Evolutionary conservation across 176 grass and related monocot genomes (phyloP).

Genomic region (Juncus effusus): DNA sequence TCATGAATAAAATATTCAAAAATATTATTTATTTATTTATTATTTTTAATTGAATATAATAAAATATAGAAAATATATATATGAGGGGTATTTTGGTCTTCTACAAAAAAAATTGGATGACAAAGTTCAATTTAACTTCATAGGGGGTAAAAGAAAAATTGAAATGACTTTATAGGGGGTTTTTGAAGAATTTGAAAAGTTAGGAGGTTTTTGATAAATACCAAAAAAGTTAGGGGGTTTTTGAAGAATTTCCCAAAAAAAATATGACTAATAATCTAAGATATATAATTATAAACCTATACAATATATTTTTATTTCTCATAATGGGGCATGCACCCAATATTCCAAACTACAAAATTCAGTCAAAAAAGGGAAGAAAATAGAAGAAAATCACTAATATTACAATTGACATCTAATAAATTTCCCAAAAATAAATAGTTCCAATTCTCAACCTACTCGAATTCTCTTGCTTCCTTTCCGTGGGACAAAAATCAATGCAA

Average conservation of each 20-base stretch:
- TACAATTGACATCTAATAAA: slow-evolving; percentile 19
- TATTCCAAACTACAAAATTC: slow-evolving; percentile 17
- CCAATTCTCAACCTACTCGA: slow-evolving; percentile 28
- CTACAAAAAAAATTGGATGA: too few relatives aligned
- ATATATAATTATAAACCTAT: slow-evolving; percentile 5
- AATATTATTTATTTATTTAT: too few relatives aligned
- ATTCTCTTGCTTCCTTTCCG: slow-evolving; percentile 44
- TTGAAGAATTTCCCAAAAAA: neutral
- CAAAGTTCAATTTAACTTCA: too few relatives aligned
- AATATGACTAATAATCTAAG: neutral
- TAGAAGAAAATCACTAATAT: slow-evolving; percentile 4
- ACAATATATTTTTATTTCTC: slow-evolving; percentile 22
- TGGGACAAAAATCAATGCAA: slow-evolving; percentile 48
- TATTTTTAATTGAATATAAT: too few relatives aligned
- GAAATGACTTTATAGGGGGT: too few relatives aligned
- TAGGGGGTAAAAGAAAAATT: too few relatives aligned
- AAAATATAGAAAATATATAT: too few relatives aligned
- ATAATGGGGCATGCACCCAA: slow-evolving; percentile 6
- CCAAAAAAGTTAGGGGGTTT: too few relatives aligned
- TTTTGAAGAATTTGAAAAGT: too few relatives aligned
- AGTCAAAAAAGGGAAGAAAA: slow-evolving; percentile 11
- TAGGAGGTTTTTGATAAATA: too few relatives aligned
- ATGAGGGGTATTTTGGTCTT: too few relatives aligned
- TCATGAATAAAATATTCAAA: too few relatives aligned
- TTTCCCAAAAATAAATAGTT: neutral